Conservation (phyloP, 1,284 basidiomycete genomes). For the Sporisorium sorghi region DNA sequence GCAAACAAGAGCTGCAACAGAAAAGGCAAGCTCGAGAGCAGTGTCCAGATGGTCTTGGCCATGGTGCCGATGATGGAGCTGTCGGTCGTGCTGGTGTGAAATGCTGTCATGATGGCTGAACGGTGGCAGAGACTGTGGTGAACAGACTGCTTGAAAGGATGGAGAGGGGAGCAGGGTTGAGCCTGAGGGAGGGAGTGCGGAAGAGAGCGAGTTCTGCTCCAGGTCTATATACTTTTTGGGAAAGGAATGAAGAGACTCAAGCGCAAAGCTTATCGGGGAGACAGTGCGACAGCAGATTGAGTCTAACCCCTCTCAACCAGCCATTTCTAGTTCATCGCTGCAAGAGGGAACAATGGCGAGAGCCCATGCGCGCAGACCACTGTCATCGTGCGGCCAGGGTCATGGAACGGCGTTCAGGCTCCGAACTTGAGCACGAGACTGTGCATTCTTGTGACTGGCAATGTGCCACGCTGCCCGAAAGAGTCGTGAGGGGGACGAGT, state of each 20-base stretch:
- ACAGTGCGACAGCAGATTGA: too few relatives aligned
- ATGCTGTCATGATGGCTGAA: slow-evolving; percentile 16
- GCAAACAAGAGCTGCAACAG: slow-evolving; percentile 19
- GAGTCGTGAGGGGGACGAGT: slow-evolving; percentile 19
- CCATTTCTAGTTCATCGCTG: not conserved
- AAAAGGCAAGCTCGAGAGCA: slow-evolving; percentile 20
- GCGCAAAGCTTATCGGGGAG: not conserved
- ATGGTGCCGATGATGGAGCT: slow-evolving; percentile 29
- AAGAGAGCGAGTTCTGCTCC: not conserved
- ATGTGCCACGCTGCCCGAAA: not conserved
- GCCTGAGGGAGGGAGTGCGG: slow-evolving; percentile 1
- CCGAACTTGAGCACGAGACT: not conserved
- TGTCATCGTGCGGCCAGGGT: not conserved
- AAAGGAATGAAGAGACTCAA: not conserved
- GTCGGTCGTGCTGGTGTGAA: slow-evolving; percentile 12
- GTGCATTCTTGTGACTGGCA: not conserved
- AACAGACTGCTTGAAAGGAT: slow-evolving; percentile 6
- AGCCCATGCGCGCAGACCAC: not conserved
- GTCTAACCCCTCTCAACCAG: not conserved
- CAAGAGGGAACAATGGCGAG: not conserved
- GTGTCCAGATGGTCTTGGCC: slow-evolving; percentile 18
- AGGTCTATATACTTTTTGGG: slow-evolving; percentile 18
- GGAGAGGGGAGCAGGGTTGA: slow-evolving; percentile 8
- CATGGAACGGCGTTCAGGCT: not conserved
- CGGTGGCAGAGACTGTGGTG: slow-evolving; percentile 8